phyloP scores from a whole-genome alignment of 768 basidiomycete species.

The Psilocybe azurescens region DNA sequence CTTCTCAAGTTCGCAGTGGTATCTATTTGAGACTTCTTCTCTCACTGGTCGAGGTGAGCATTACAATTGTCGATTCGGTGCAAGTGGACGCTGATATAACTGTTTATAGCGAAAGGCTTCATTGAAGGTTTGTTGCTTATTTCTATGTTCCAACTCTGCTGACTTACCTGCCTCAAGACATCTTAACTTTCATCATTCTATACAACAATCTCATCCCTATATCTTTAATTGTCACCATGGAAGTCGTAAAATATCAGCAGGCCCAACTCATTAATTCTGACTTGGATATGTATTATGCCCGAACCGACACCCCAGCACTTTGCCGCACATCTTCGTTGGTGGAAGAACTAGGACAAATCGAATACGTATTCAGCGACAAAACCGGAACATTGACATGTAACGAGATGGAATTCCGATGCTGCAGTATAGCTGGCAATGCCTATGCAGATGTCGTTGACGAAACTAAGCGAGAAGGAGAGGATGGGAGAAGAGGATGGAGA shows the following conservation, averaged over 20 bases:
- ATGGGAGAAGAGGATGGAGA: constrained; percentile 69
- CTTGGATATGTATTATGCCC: constrained; percentile 97
- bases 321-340: constrained; percentile 98
- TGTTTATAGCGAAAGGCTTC: constrained; percentile 67
- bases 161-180: constrained; percentile 57
- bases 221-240: constrained; percentile 99
- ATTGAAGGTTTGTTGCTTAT: constrained; percentile 65
- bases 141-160: constrained; percentile 12
- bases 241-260: constrained; percentile 98
- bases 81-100: constrained; percentile 5
- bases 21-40: constrained; percentile 69
- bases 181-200: constrained; percentile 96
- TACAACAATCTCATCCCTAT: constrained; percentile 99
- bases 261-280: constrained; percentile 97
- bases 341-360: constrained; percentile 98
- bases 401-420: constrained; percentile 97
- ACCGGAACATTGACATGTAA: constrained; percentile 96
- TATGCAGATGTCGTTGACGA: constrained; percentile 95
- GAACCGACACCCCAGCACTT: constrained; percentile 94
- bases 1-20: constrained; percentile 89
- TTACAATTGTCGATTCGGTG: background rate
- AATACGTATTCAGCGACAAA: constrained; percentile 95
- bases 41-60: constrained; percentile 67
- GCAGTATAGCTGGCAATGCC: constrained; percentile 84
- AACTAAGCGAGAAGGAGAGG: constrained; percentile 66